Evolutionary conservation across 306 rosid genomes (phyloP), one percentile per base, ranked within the genome.

Genomic region (Astragalus glycyphyllos): DNA sequence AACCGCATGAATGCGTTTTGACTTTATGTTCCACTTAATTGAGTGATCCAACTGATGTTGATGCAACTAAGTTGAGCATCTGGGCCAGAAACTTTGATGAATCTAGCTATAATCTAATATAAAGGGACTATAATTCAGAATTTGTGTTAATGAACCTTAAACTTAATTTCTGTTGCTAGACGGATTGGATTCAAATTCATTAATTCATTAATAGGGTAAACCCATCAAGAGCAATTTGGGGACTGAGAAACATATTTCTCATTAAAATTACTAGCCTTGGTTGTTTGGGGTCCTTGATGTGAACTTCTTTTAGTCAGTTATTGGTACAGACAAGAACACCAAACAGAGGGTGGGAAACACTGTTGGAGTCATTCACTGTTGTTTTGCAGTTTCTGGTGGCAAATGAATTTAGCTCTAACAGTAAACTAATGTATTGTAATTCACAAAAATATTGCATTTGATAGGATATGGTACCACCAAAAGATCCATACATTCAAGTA

Each of bases 381-480:
- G 11, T 40, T 67, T 58, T 55, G 35, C 51, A 23, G 66, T 48
- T 72, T 44, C 51, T 37, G 16, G 16, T 37, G 40, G 58, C 31
- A 35, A 67, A 64, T 58, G 66, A 53, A 58, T 44, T 40, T 45
- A 34, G 12, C 62, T 67, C 14, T 68, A 20, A 37, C 17, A 26
- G 56, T 67, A 40, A 64, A 59, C 20, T 14, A 50, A 16, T 61
- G 3, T 35, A 55, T 62, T 41, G 35, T 49, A 6, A 70, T 26
- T 63, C 31, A 55, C 23, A 5, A 65, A 68, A 73, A 53, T 42
- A 53, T 42, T 69, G 76, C 46, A 74, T 72, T 83, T 83, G 73
- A 63, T 80, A 93, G 98, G 98, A 93, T 77, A 87, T 90, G 96
- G 94, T 93, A 58, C 98, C 98, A 8, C 98, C 97, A 20, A 93